Base-by-base conservation (phyloP, 306 rosid genomes). In the Vachellia collinsii region DNA sequence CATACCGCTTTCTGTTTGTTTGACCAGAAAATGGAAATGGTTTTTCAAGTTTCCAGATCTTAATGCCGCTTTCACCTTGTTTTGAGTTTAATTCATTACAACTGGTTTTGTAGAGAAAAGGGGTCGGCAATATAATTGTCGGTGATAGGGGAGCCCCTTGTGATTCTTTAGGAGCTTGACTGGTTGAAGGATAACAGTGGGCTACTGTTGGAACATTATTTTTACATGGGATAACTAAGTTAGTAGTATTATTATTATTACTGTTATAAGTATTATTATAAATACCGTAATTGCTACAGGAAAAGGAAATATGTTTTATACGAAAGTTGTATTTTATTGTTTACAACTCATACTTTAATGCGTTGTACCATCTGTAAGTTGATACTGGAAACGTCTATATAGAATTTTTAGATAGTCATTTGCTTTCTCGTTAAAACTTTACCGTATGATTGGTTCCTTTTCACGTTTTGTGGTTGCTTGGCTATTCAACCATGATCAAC, bases 1-100 rank as follows among this genome's bases (percentile, higher is more conserved):
- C 43, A 16, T 36, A 7, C n/a, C 65, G 12, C 58, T 41, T 25
- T 70, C 8, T 78, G 70, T 77, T 77, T 71, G 89, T 66, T 72
- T 70, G 66, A 61, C n/a, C 23, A 58, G 72, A 67, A 67, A 82
- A 59, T 67, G 66, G 54, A 8, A 68, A 50, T 43, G 47, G 36
- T 11, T 46, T 1, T 38, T 34, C 43, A 51, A 37, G 23, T 72
- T 39, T 22, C 22, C 38, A 83, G 82, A 80, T 77, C 78, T 72
- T 50, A 39, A 10, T 58, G 56, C 34, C 78, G 14, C 77, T 62
- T 19, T 50, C 65, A 53, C 44, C 36, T 70, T 50, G 41, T 37
- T 41, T 54, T 36, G 34, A 53, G 68, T 41, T 16, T 41, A 74
- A 56, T 59, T 64, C 34, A 5, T 51, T 64, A 11, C 22, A 81